These are phyloP conservation scores for Carex myosuroides DNA, from an alignment of 176 grass and related monocot species.

Conservation along the genomic window DNA sequence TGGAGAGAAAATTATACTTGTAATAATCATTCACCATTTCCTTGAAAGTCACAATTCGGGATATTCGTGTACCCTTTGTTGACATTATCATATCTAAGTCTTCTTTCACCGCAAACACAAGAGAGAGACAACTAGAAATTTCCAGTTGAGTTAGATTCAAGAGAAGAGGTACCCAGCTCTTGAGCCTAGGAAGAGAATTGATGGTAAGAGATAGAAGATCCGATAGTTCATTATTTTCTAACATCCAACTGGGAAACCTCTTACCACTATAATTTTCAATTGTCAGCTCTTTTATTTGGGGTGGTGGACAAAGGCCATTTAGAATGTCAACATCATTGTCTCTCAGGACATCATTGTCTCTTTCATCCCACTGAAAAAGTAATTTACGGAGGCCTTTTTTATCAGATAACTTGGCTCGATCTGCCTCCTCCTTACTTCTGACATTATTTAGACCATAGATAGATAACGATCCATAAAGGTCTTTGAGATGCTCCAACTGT, in stretches of 20 bases:
- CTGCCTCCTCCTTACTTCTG: neutral
- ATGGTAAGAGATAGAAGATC: neutral
- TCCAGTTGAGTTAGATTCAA: neutral
- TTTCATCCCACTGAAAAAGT: neutral
- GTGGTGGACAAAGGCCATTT: neutral
- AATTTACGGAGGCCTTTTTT: neutral
- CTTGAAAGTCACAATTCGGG: neutral
- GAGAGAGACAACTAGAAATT: neutral
- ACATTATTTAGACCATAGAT: conserved; percentile 13
- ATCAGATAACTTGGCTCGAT: neutral
- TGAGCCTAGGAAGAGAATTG: neutral
- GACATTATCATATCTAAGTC: neutral
- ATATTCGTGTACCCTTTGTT: neutral
- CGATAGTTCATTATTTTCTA: neutral
- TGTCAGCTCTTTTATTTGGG: neutral
- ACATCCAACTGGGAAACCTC: neutral
- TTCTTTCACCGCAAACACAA: neutral
- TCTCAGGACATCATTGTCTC: neutral
- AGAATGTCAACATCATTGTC: neutral
- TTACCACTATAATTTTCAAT: neutral
- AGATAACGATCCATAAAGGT: neutral
- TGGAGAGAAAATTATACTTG: neutral
- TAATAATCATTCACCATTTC: neutral
- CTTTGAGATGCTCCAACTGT: conserved; percentile 19
- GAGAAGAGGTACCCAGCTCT: neutral